These are phyloP conservation scores for Chaetomium sp. DNA, from an alignment of 2,329 filamentous ascomycete species.

Conservation along the genomic window DNA sequence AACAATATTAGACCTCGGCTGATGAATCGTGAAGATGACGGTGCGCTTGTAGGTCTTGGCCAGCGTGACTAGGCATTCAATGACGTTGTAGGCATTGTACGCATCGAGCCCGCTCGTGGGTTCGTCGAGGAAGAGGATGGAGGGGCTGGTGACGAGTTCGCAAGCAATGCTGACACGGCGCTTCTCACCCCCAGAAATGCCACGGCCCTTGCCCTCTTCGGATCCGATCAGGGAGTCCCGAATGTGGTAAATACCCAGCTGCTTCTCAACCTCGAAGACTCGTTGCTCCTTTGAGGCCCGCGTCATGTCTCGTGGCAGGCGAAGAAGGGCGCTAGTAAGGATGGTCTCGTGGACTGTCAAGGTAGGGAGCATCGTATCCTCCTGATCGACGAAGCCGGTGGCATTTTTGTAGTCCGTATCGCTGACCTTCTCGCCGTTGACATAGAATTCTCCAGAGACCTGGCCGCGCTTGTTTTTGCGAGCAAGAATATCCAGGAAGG, in stretches of 20 bases:
- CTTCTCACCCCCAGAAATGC: slow-evolving; percentile 97
- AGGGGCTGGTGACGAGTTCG: slow-evolving; percentile 94
- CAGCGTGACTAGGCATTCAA: slow-evolving; percentile 91
- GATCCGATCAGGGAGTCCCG: slow-evolving; percentile 94
- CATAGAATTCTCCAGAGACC: slow-evolving; percentile 78
- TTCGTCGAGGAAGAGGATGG: slow-evolving; percentile 95
- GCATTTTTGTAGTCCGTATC: slow-evolving; percentile 88
- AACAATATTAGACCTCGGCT: slow-evolving; percentile 96
- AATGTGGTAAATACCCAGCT: slow-evolving; percentile 92
- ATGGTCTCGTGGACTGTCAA: slow-evolving; percentile 98
- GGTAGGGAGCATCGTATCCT: slow-evolving; percentile 94
- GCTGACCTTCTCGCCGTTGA: slow-evolving; percentile 88
- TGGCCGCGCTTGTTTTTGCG: slow-evolving; percentile 93
- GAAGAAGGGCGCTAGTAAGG: slow-evolving; percentile 85
- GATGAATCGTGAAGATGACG: slow-evolving; percentile 97
- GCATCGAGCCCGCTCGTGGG: slow-evolving; percentile 95
- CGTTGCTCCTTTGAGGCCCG: slow-evolving; percentile 83
- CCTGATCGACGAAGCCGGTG: slow-evolving; percentile 96
- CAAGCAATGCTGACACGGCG: slow-evolving; percentile 95
- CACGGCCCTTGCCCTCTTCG: slow-evolving; percentile 89
- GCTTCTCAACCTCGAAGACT: slow-evolving; percentile 90
- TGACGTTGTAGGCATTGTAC: slow-evolving; percentile 96
- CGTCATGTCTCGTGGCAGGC: slow-evolving; percentile 91
- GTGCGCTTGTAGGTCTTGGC: slow-evolving; percentile 97
- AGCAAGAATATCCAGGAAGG: slow-evolving; percentile 92